phyloP scores from a whole-genome alignment of 164 flowering plant genomes.

The Kingdonia uniflora region DNA sequence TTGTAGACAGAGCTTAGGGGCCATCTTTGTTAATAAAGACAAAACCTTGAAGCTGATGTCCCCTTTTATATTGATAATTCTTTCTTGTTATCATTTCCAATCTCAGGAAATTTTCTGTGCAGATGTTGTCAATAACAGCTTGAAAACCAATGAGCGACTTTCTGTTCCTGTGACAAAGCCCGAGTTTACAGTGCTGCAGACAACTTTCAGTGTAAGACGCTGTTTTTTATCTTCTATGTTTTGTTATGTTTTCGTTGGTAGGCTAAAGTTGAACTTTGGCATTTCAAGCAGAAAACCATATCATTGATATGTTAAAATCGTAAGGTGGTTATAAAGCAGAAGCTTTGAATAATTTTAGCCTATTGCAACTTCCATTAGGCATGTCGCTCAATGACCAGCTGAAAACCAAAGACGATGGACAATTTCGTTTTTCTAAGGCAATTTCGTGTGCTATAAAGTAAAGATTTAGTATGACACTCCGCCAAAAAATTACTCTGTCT shows the following conservation, averaged over 20 bases:
- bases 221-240: background rate
- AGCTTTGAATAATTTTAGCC: no score
- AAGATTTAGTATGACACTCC: no score
- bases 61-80: background rate
- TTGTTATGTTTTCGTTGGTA: background rate
- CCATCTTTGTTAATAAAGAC: no score
- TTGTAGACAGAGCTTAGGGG: no score
- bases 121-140: constrained; percentile 54
- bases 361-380: no score
- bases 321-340: no score
- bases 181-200: constrained; percentile 74
- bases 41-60: background rate
- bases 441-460: no score
- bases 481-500: no score
- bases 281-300: background rate
- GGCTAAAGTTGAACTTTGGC: background rate
- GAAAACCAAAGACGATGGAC: no score
- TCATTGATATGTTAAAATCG: no score
- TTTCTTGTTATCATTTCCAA: background rate
- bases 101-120: constrained; percentile 11
- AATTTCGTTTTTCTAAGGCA: no score
- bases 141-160: constrained; percentile 54
- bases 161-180: constrained; percentile 70
- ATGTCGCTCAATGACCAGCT: no score
- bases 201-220: constrained; percentile 70